Evolutionary conservation across 306 rosid genomes (phyloP), one percentile per base, ranked within the genome.

Genomic region (Prunus dulcis): DNA sequence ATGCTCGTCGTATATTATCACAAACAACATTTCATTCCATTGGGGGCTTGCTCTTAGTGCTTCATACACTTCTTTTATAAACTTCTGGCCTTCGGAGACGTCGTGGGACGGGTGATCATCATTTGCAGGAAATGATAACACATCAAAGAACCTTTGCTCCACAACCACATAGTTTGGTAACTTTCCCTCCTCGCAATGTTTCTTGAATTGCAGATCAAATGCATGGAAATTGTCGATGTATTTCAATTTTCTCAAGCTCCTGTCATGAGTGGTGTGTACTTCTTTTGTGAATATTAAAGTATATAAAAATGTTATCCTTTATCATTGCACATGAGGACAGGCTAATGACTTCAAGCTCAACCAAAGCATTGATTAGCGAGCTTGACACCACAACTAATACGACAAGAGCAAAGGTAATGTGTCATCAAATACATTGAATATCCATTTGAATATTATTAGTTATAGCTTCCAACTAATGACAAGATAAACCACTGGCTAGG

Each of bases 81-180:
- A 80, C 7, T 77, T 84, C 55, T 93, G 98, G 1, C 98, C 98
- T 82, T 86, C 90, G 0, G 86, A 70, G 12, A 91, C 84, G 65
- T 93, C 97, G 45, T 93, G 98, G 1, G 95, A 88, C 8, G 98
- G 97, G 62, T 91, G 97, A 62, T 93, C 98, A 1, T 93, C 97
- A 50, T 93, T 93, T 5, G 69, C 98, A 0, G 89, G 87, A 0
- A 79, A 0, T 8, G 83, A 69, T 61, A 74, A 27, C 57, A 91
- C 8, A 62, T 93, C 93, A 20, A 70, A 89, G 75, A 62, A 89
- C 64, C 86, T 83, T 23, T 88, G 98, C 71, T 93, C 98, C 11
- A 93, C 55, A 45, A 93, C 98, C 34, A 88, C 94, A 22, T 93
- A 91, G 79, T 91, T 93, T 47, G 95, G 90, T 28, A 93, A 64